Base-by-base conservation (phyloP, 768 basidiomycete species). In the Termitomyces sp. region DNA sequence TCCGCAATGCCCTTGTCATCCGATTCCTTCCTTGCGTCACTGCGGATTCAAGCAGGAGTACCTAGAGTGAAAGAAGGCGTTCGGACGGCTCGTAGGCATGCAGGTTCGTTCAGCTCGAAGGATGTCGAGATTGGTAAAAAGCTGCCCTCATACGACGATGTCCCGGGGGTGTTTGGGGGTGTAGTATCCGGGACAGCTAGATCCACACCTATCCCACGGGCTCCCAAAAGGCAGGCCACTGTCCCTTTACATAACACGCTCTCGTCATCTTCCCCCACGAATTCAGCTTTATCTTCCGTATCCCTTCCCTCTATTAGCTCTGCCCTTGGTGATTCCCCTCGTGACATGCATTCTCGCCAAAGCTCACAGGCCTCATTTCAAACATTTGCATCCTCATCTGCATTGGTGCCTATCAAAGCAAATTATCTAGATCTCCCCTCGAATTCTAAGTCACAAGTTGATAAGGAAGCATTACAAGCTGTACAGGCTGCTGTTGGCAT, bases 71-170 rank as follows among this genome's bases (percentile, higher is more conserved):
- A 49, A 56, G 79, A 71, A 55, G 78, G 80, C 58, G 71, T 70
- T 25, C 84, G 84, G 27, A 86, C 81, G 48, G 80, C 83, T 23
- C 79, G 94, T 43, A 80, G 95, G 37, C 90, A 96, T 69, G 95
- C 91, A 5, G 95, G 95, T n/a, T 96, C 95, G 4, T 98, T 96
- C 74, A 96, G 95, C 59, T 86, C 81, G 25, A 90, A 92, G 66
- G 95, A 97, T 68, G 89, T 96, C 6, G 88, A 96, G 67, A 85
- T 91, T 50, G 95, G 95, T 40, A 92, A 87, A 71, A 77, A 82
- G 54, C 68, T 91, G 49, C 88, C 90, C 8, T 87, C 86, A n/a
- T 82, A 82, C 61, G 81, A 85, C 44, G 70, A 75, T 14, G 61
- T 77, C 8, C 75, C 78, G 38, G 65, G 63, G 32, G 65, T 68